Evolutionary conservation across 2,329 filamentous ascomycete genomes (phyloP), one percentile per base, ranked within the genome.

Genomic region (Aspergillus ochraceoroseus): DNA sequence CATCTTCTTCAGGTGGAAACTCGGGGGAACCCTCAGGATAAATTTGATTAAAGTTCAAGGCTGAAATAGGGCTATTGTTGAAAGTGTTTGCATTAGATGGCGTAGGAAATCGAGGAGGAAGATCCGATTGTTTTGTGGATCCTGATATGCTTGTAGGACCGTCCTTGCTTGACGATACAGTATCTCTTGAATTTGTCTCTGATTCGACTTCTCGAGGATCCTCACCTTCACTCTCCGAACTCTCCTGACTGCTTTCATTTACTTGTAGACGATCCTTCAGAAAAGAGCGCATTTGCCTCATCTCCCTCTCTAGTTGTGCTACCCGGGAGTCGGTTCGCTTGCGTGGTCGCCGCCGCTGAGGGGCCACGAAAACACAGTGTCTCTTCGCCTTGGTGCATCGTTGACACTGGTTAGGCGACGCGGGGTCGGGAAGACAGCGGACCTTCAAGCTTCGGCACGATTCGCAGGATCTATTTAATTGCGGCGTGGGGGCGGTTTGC

Each of bases 261-360:
- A 43, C 46, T 2, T 46, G 51, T 7, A 63, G 46, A 2, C 53
- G 58, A 34, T 55, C 60, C 38, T 62, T 63, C 13, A 64, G 49
- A 12, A 62, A 48, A 8, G 60, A 59, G 25, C 61, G 61, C 61
- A 64, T 64, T 41, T 60, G 53, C 7, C 59, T 58, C 61, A 64
- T 64, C 39, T 64, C 61, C 36, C 51, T 59, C 42, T 64, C 61
- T 25, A 64, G 33, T 37, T 64, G 61, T 5, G 61, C 61, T 7
- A 64, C 61, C 11, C 61, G 52, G 8, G 61, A 62, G 37, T 64
- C 61, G 2, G 61, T 64, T 23, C 61, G 54, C 42, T 63, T 64
- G 17, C 61, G 61, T 5, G 61, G 61, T 20, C 61, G 61, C 17
- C 61, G 56, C 36, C 58, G 53, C 38, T 64, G 61, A 17, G 61